Evolutionary conservation across 257 asterid genomes (phyloP), one percentile per base, ranked within the genome.

Genomic region (Solanum sparsipilum): DNA sequence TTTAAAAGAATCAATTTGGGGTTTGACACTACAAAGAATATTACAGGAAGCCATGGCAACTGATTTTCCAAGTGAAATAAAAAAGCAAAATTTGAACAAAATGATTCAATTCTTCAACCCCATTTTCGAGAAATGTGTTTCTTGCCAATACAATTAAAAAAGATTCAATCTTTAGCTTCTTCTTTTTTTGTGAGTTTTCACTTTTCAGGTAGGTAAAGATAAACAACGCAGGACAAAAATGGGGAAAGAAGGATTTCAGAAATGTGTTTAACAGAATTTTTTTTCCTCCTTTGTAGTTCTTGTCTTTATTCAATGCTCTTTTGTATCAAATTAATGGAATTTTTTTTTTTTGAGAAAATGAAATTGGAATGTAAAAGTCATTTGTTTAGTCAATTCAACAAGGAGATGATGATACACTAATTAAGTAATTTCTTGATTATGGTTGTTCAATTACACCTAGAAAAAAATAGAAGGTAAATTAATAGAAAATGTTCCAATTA

Each of bases 41-140:
- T 93, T 92, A 86, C 92, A 90, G 39, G 95, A 89, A 90, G 95
- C 92, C 98, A 95, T 94, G 13, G 93, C 65, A 60, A 81, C 16
- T 60, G 21, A 0, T 2, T 27, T 48, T 81, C 13, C 68, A 39
- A 81, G 41, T 82, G 39, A 46, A 82, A 18, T n/a, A 9, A 81
- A 81, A 46, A 48, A 11, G 27, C 38, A 46, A 46, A 81, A 46
- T 25, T 48, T 29, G 85, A 29, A 82, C 41, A 9, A 82, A 20
- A 48, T 29, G 0, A 48, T 82, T 82, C 85, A 82, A 29, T 1
- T 15, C n/a, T 10, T 82, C 41, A 82, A 27, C 27, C 85, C 85
- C 44, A 81, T 46, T 81, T 56, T 48, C 56, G 2, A 46, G 56
- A 78, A 78, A 2, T n/a, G 13, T 78, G 15, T 39, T 78, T 41